These are phyloP conservation scores for Coniosporium tulheliwenetii DNA, from an alignment of 2,329 filamentous ascomycete species.

Conservation along the genomic window DNA sequence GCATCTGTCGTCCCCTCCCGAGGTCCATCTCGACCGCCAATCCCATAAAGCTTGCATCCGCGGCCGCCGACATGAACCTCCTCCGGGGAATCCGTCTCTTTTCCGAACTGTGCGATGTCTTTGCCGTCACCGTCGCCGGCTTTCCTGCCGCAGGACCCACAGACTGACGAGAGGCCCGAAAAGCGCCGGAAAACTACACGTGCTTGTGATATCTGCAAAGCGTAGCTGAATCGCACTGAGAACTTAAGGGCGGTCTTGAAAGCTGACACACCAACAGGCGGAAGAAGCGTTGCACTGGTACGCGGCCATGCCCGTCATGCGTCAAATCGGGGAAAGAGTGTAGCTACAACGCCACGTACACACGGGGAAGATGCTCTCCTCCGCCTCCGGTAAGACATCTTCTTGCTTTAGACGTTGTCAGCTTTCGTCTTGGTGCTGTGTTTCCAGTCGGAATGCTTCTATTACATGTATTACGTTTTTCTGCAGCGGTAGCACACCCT, in stretches of 20 bases:
- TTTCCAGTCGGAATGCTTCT: not conserved
- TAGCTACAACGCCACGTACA: conserved; percentile 35
- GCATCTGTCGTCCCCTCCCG: too few relatives aligned
- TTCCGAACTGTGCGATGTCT: too few relatives aligned
- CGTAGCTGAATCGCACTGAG: not conserved
- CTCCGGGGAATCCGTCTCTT: too few relatives aligned
- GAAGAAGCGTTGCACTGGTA: conserved; percentile 25
- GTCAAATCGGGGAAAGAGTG: conserved; percentile 18
- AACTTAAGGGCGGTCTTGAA: not conserved
- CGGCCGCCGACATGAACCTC: too few relatives aligned
- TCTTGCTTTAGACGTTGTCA: conserved; percentile 3
- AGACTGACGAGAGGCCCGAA: not conserved
- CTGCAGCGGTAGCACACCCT: not conserved
- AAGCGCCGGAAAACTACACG: conserved; percentile 5
- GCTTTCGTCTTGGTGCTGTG: not conserved
- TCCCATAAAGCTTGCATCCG: too few relatives aligned
- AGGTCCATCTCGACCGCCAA: too few relatives aligned
- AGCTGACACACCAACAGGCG: conserved; percentile 9
- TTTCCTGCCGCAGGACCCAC: too few relatives aligned
- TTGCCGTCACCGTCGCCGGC: too few relatives aligned
- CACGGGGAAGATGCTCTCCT: conserved; percentile 24
- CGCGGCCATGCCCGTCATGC: conserved; percentile 23
- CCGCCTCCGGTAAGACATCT: conserved; percentile 16
- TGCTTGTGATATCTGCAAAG: conserved; percentile 17
- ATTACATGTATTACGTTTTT: not conserved